These are phyloP conservation scores for Auricularia sp. DNA, from an alignment of 768 basidiomycete genomes.

Conservation along the genomic window DNA sequence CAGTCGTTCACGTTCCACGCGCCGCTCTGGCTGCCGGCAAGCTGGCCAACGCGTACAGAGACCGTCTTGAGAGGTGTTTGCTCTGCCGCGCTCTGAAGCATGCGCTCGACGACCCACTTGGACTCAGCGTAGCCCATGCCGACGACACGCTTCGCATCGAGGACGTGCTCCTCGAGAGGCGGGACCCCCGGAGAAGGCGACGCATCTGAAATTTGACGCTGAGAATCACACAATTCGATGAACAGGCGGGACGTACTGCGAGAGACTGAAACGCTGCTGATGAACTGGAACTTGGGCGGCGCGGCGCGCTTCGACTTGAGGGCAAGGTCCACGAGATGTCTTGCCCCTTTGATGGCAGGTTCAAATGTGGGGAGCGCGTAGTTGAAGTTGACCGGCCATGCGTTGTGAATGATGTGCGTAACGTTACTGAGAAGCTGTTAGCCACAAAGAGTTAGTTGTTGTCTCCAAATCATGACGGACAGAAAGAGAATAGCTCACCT, in stretches of 20 bases:
- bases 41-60: slow-evolving; percentile 30
- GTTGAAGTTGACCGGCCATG: slow-evolving; percentile 34
- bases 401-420: slow-evolving; percentile 31
- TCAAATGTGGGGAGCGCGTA: slow-evolving; percentile 32
- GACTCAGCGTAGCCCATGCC: slow-evolving; percentile 33
- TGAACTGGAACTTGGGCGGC: slow-evolving; percentile 29
- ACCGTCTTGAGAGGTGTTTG: slow-evolving; percentile 20
- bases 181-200: too few species aligned
- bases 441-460: too few species aligned
- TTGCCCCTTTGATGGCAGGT: slow-evolving; percentile 27
- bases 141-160: not conserved
- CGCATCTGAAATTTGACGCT: too few species aligned
- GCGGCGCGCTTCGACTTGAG: slow-evolving; percentile 18
- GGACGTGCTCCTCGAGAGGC: not conserved
- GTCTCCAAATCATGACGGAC: too few species aligned
- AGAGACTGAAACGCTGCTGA: slow-evolving; percentile 29
- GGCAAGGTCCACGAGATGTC: slow-evolving; percentile 30
- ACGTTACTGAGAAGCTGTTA: too few species aligned
- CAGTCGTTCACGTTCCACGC: slow-evolving; percentile 34
- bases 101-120: slow-evolving; percentile 30
- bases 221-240: too few species aligned
- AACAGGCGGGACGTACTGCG: slow-evolving; percentile 15
- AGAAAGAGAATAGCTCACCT: slow-evolving; percentile 9
- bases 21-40: slow-evolving; percentile 26
- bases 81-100: slow-evolving; percentile 24